Evolutionary conservation across 225 moss, liverwort and hornwort species (phyloP), one percentile per base, ranked within the genome.

Genomic region (Takakia lepidozioides): DNA sequence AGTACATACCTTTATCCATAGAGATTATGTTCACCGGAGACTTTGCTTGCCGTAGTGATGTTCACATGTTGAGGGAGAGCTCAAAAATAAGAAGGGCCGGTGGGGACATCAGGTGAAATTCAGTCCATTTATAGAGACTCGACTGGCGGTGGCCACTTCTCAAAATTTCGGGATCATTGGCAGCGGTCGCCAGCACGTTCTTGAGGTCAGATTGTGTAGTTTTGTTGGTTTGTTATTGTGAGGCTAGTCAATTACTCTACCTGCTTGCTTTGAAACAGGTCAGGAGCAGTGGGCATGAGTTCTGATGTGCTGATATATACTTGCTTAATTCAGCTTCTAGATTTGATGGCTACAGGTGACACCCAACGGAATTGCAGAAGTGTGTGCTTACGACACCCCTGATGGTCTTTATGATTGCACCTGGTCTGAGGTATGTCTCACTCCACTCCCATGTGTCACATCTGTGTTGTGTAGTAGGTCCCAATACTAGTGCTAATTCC

Each of bases 321-420:
- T n/a, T n/a, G n/a, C n/a, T n/a, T n/a, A n/a, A n/a, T n/a, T n/a
- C n/a, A n/a, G n/a, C n/a, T n/a, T n/a, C n/a, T n/a, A n/a, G n/a
- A n/a, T n/a, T n/a, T n/a, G n/a, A n/a, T n/a, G n/a, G n/a, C 36
- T 29, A 63, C 73, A 86, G 86, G 27, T 85, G 38, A 78, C 92
- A 50, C 82, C 80, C 19, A 69, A 81, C 70, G 92, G 92, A 44
- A 77, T 89, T 25, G 67, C 87, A 40, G 82, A 84, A 66, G 67
- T 90, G 48, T 78, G 84, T 57, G 79, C 90, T 3, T 98, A 87
- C 60, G 95, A 98, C 66, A 82, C 95, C 3, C 87, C 95, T 3
- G 95, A 98, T 70, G 90, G 95, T 29, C 82, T 98, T n/a, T 98
- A 98, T 47, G 95, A 98, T 73, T 98, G 95, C 54, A 71, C 95